A percentile compares a stretch with the other conserved stretches of the same genome.
phyloP scores from a whole-genome alignment of 2,329 filamentous ascomycete species.

The Venturia carpophila region DNA sequence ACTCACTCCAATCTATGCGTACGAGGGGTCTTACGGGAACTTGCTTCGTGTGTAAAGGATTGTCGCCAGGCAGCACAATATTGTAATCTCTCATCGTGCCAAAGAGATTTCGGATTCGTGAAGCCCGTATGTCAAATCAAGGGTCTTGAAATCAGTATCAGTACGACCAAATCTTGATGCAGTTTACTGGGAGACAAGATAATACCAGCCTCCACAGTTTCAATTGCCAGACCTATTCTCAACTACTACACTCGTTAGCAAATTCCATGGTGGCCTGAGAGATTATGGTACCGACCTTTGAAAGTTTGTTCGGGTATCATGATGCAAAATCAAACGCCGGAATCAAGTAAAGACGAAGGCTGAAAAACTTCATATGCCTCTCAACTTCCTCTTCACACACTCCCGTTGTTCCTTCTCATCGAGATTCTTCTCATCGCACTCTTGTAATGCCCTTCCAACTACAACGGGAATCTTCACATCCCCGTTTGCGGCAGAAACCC shows the following conservation, averaged over 20 bases:
- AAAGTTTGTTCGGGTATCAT: conserved; percentile 3
- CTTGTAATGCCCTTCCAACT: conserved; percentile 69
- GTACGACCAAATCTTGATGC: no score
- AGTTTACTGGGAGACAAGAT: no score
- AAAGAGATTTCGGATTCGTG: no score
- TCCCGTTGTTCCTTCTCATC: conserved; percentile 61
- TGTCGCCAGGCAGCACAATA: no score
- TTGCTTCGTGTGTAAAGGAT: no score
- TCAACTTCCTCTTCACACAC: conserved; percentile 58
- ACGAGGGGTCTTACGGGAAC: no score
- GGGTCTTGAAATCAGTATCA: no score
- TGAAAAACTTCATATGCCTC: conserved; percentile 38
- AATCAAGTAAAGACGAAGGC: neutral
- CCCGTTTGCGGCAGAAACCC: conserved; percentile 68
- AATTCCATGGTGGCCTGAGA: neutral
- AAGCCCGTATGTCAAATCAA: no score
- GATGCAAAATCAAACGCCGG: neutral
- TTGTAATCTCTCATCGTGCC: no score
- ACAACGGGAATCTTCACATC: conserved; percentile 63
- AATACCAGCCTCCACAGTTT: no score
- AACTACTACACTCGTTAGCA: neutral
- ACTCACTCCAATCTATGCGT: no score
- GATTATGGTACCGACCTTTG: neutral
- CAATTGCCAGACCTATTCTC: no score
- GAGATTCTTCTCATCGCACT: conserved; percentile 63